Conservation (phyloP, 2,329 filamentous ascomycete genomes). For the Trichophyton simii region DNA sequence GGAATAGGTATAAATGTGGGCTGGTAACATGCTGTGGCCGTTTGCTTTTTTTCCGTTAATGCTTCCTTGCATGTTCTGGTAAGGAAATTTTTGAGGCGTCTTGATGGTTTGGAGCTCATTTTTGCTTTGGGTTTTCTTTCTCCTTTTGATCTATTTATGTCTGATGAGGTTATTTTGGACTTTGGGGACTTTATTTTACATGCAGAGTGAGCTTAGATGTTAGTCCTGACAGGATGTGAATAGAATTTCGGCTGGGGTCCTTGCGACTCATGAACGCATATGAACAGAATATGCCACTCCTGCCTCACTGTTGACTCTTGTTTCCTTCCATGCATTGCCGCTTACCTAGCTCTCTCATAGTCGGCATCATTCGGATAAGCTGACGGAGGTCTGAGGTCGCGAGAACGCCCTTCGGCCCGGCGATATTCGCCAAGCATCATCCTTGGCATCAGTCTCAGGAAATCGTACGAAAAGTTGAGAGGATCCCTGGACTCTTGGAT, state of each 20-base stretch:
- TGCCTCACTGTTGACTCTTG: neutral
- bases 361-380: neutral
- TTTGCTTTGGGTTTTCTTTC: neutral
- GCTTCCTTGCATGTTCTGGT: neutral
- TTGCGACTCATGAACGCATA: neutral
- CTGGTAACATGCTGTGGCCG: constrained; percentile 14
- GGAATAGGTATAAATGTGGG: constrained; percentile 56
- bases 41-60: neutral
- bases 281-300: neutral
- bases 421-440: neutral
- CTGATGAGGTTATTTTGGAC: neutral
- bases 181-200: neutral
- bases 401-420: neutral
- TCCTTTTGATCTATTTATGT: neutral
- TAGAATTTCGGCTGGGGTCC: neutral
- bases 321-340: neutral
- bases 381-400: neutral
- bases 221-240: neutral
- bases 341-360: neutral
- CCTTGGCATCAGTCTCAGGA: neutral
- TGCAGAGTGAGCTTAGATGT: neutral
- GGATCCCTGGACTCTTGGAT: neutral
- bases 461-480: neutral
- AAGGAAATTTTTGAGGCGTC: neutral
- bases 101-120: neutral